A percentile compares a stretch with the other conserved stretches of the same genome.
These are phyloP conservation scores for Lophiotrema nucula DNA, from an alignment of 495 filamentous ascomycete genomes.

Conservation along the genomic window DNA sequence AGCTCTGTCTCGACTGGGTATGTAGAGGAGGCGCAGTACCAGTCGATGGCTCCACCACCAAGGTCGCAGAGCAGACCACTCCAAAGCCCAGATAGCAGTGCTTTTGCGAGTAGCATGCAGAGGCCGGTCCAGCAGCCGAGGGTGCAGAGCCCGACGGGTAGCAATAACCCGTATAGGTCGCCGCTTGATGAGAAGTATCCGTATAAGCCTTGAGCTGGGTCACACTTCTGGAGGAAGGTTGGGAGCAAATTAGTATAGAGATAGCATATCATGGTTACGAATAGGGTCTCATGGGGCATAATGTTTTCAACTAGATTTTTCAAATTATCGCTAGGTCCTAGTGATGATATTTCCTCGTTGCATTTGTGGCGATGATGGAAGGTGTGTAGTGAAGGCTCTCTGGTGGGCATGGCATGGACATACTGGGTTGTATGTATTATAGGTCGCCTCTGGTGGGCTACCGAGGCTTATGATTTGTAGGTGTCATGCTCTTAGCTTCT, in stretches of 20 bases:
- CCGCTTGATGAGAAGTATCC: neutral
- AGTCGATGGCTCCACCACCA: conserved; percentile 17
- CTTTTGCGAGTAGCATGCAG: conserved; percentile 14
- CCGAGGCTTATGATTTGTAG: too few relatives aligned
- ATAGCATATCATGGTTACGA: neutral
- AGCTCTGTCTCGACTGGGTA: conserved; percentile 20
- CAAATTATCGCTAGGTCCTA: neutral
- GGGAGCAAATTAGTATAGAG: neutral
- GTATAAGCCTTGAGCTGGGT: neutral
- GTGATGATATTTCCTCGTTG: neutral
- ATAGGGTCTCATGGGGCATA: neutral
- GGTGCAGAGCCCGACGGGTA: neutral
- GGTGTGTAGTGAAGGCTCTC: neutral
- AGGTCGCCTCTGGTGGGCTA: too few relatives aligned
- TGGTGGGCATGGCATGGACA: too few relatives aligned
- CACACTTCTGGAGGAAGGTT: too few relatives aligned
- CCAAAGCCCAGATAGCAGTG: conserved; percentile 3
- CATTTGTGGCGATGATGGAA: neutral
- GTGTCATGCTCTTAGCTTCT: too few relatives aligned
- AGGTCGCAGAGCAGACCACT: conserved; percentile 7
- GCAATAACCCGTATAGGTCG: conserved; percentile 17
- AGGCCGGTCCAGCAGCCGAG: conserved; percentile 11
- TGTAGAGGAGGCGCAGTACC: conserved; percentile 26
- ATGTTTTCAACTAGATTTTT: neutral
- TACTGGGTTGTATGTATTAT: too few relatives aligned